Base-by-base conservation (phyloP, 2,329 filamentous ascomycete genomes). In the Microsporum ferrugineum region DNA sequence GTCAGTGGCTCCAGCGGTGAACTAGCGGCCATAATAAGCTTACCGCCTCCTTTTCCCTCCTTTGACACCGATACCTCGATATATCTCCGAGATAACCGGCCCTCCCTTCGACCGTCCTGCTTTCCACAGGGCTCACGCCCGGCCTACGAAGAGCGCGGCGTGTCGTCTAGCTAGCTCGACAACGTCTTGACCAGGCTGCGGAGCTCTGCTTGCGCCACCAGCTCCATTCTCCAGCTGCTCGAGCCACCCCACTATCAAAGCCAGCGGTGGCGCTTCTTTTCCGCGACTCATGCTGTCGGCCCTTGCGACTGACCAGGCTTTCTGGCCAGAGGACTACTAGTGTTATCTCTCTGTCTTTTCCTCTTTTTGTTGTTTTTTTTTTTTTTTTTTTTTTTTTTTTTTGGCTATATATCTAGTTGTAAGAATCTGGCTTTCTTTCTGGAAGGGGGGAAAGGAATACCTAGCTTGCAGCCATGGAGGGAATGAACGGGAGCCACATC, bases 401-500 rank as follows among this genome's bases (percentile, higher is more conserved):
- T 43, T 43, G 39, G 39, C 14, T 43, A 43, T 43, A 4, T 23
- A 23, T 23, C 17, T 23, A 23, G 17, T 23, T 23, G 17, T 23
- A 23, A 23, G 17, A 23, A 23, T 23, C 17, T 23, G 17, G 17
- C 17, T 23, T 23, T 23, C 17, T 23, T 23, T 23, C 17, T 23
- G 17, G 17, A 1, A 23, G 17, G 17, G 17, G 17, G 17, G 17
- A 23, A 23, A 23, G 17, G 17, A 23, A 23, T 23, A 12, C 38
- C 38, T 3, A 29, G n/a, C 38, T 57, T 17, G 33, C 47, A 33
- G 45, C 10, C 55, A 76, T 76, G 73, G 72, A 74, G 62, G 63
- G 71, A 64, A 64, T 67, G 63, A 66, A 67, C 57, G 68, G 70
- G 60, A 71, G 72, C 64, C 71, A 68, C 63, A 73, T 75, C 60